Evolutionary conservation across 495 filamentous ascomycete species (phyloP).

Genomic region (Trichoderma reesei): DNA sequence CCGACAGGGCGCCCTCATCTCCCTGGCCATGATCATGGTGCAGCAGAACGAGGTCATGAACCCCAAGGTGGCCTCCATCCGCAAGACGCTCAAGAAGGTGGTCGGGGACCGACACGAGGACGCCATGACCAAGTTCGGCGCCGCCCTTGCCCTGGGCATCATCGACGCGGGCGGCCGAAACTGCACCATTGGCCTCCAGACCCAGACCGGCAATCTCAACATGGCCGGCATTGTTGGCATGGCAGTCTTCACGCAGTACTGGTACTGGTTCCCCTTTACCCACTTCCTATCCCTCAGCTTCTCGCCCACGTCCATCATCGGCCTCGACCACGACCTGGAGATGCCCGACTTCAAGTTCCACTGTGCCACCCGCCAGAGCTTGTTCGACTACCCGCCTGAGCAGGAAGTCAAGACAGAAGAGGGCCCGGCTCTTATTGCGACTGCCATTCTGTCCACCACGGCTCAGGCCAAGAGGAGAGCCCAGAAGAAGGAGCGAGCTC

Average conservation of each 20-base stretch:
- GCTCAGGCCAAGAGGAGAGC: slow-evolving; percentile 93
- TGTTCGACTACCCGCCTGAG: slow-evolving; percentile 97
- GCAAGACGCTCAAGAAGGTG: slow-evolving; percentile 82
- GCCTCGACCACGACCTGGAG: slow-evolving; percentile 84
- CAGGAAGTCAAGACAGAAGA: slow-evolving; percentile 90
- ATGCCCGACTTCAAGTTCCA: slow-evolving; percentile 95
- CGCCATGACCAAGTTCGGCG: slow-evolving; percentile 98
- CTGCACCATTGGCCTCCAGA: slow-evolving; percentile 95
- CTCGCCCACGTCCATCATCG: slow-evolving; percentile 88
- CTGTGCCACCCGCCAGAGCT: slow-evolving; percentile 84
- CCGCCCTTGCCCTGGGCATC: slow-evolving; percentile 87
- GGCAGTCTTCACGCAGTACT: slow-evolving; percentile 98
- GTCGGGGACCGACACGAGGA: slow-evolving; percentile 94
- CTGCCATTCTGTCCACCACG: slow-evolving; percentile 92
- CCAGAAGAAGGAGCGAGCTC: slow-evolving; percentile 58
- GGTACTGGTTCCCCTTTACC: slow-evolving; percentile 99
- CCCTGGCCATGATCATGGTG: slow-evolving; percentile 92
- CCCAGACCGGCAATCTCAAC: slow-evolving; percentile 94
- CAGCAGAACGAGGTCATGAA: slow-evolving; percentile 97
- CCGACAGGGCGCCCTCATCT: slow-evolving; percentile 90
- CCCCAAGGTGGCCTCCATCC: slow-evolving; percentile 70
- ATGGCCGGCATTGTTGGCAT: slow-evolving; percentile 96
- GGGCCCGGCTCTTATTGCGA: slow-evolving; percentile 87
- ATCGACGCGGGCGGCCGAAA: slow-evolving; percentile 98
- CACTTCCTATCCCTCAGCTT: slow-evolving; percentile 95